Evolutionary conservation across 177 flowering plant genomes (phyloP).

Genomic region (Telopea speciosissima): DNA sequence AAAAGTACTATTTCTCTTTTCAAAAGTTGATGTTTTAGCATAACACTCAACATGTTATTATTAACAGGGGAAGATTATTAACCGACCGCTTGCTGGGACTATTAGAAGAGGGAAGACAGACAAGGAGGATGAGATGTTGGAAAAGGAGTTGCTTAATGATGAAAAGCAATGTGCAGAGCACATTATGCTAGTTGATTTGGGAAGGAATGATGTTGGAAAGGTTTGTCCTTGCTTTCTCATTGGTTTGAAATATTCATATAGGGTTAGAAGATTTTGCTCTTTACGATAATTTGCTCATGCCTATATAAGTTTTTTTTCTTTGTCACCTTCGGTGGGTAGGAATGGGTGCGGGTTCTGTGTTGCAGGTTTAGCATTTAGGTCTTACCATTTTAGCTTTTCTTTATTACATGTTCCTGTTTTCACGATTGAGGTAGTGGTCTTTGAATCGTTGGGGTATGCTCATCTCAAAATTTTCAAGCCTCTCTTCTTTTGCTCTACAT

Average conservation of each 20-base stretch:
- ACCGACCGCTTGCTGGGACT: conserved; percentile 85
- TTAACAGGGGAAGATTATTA: conserved; percentile 48
- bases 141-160: conserved; percentile 64
- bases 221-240: conserved; percentile 25
- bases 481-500: too few species aligned
- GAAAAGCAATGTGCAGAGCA: conserved; percentile 97
- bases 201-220: conserved; percentile 97
- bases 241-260: neutral
- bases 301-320: neutral
- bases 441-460: too few species aligned
- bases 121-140: conserved; percentile 61
- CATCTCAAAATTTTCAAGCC: too few species aligned
- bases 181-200: conserved; percentile 96
- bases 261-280: neutral
- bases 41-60: conserved; percentile 1
- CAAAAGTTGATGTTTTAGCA: neutral
- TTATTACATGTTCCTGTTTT: too few species aligned
- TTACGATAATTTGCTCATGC: neutral
- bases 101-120: conserved; percentile 69
- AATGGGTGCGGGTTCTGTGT: too few species aligned
- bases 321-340: neutral
- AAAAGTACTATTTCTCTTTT: neutral
- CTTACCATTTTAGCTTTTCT: too few species aligned
- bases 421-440: too few species aligned
- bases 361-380: too few species aligned